Evolutionary conservation across 2,329 filamentous ascomycete genomes (phyloP).

Genomic region (Ascochyta lentis): DNA sequence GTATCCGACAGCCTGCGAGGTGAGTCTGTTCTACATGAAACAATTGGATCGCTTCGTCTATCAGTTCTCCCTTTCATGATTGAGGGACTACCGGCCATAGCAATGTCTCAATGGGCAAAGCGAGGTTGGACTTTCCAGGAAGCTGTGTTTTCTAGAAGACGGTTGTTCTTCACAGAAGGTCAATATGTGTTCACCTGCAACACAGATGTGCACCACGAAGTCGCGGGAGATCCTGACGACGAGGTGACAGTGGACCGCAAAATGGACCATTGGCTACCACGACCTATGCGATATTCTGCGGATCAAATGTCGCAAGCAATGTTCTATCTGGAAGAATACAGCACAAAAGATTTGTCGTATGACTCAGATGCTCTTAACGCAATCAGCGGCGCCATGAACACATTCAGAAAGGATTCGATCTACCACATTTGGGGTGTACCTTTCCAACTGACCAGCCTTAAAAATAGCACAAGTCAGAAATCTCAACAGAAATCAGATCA

Average conservation of each 20-base stretch:
- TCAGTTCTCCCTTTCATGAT: background rate
- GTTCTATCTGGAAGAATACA: background rate
- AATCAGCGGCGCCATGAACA: background rate
- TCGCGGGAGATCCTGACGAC: background rate
- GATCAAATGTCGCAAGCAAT: too few species aligned
- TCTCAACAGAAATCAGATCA: too few species aligned
- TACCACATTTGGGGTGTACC: background rate
- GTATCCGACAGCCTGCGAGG: background rate
- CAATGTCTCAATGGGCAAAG: background rate
- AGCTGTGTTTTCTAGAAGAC: background rate
- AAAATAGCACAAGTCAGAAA: too few species aligned
- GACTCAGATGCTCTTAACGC: background rate
- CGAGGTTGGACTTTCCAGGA: background rate
- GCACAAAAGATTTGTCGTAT: background rate
- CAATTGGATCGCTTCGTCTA: background rate
- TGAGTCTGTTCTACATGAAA: background rate
- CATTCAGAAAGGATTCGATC: background rate
- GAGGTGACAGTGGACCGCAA: too few species aligned
- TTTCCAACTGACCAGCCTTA: background rate
- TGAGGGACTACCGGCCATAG: background rate
- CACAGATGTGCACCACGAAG: background rate
- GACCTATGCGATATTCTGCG: too few species aligned
- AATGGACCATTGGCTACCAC: too few species aligned
- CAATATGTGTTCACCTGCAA: background rate
- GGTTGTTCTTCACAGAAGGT: background rate